Conservation (phyloP, 208 protist genomes). For the Wallacemonas sp. region DNA sequence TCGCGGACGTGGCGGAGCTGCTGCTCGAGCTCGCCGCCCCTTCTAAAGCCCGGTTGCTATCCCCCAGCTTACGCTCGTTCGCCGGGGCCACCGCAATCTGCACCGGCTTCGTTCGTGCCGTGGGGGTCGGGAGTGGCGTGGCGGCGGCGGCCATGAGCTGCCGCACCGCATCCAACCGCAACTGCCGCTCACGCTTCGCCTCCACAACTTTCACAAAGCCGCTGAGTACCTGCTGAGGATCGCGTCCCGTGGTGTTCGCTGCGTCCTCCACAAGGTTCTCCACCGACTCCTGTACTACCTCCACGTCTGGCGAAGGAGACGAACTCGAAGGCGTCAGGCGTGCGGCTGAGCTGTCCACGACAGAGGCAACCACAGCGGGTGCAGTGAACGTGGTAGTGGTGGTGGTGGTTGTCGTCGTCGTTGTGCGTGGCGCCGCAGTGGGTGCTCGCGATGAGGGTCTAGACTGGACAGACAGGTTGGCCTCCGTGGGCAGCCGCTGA, state of each 20-base stretch:
- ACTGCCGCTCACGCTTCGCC: constrained; percentile 16
- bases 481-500: not conserved
- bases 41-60: constrained; percentile 1
- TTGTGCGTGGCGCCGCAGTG: not conserved
- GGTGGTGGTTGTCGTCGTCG: not conserved
- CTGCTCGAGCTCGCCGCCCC: not conserved
- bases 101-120: not conserved
- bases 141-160: constrained; percentile 1
- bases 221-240: constrained; percentile 9
- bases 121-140: not conserved
- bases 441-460: not conserved
- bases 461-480: not conserved
- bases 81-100: not conserved
- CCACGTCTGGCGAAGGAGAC: not conserved
- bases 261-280: not conserved
- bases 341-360: not conserved
- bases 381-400: not conserved
- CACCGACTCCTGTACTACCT: not conserved
- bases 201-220: constrained; percentile 20
- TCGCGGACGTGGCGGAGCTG: not conserved
- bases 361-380: not conserved
- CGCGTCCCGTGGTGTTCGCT: not conserved
- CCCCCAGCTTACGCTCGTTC: not conserved
- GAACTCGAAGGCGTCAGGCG: no score
- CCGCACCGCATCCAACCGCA: constrained; percentile 1